Evolutionary conservation across 495 filamentous ascomycete species (phyloP).

Genomic region (Penicillium longicatenatum): DNA sequence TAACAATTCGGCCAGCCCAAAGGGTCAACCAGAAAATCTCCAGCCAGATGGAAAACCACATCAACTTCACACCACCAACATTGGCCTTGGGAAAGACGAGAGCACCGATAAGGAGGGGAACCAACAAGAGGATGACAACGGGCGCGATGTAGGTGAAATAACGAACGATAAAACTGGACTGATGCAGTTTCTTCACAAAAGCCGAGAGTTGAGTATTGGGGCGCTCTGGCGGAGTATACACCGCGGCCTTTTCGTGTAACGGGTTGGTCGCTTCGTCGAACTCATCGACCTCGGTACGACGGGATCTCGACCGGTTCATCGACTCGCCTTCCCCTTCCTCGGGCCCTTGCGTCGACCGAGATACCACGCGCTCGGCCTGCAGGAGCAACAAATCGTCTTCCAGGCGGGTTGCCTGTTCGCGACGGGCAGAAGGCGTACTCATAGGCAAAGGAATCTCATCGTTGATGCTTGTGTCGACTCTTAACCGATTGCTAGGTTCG

Average conservation of each 20-base stretch:
- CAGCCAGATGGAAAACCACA: slow-evolving; percentile 96
- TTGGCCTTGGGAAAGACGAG: slow-evolving; percentile 63
- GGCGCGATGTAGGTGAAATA: slow-evolving; percentile 89
- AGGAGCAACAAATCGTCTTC: slow-evolving; percentile 85
- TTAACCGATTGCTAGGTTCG: slow-evolving; percentile 28
- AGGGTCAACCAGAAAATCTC: slow-evolving; percentile 91
- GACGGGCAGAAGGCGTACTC: slow-evolving; percentile 53
- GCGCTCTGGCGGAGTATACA: slow-evolving; percentile 69
- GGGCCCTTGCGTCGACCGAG: slow-evolving; percentile 51
- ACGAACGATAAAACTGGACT: slow-evolving; percentile 75
- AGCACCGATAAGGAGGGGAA: slow-evolving; percentile 78
- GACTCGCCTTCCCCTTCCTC: slow-evolving; percentile 40
- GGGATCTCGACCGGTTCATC: slow-evolving; percentile 52
- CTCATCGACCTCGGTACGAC: slow-evolving; percentile 66
- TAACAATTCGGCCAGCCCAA: slow-evolving; percentile 79
- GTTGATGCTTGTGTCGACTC: slow-evolving; percentile 35
- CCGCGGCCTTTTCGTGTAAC: slow-evolving; percentile 66
- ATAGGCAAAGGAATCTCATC: slow-evolving; percentile 23
- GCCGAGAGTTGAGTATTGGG: slow-evolving; percentile 62
- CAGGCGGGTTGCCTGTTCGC: slow-evolving; percentile 70
- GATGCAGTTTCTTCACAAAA: slow-evolving; percentile 67
- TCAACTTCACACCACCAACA: slow-evolving; percentile 73
- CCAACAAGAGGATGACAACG: slow-evolving; percentile 68
- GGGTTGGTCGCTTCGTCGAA: slow-evolving; percentile 79
- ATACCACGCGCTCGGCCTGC: slow-evolving; percentile 76